Conservation (phyloP, 2,329 filamentous ascomycete species). For the Verticillium nubilum region DNA sequence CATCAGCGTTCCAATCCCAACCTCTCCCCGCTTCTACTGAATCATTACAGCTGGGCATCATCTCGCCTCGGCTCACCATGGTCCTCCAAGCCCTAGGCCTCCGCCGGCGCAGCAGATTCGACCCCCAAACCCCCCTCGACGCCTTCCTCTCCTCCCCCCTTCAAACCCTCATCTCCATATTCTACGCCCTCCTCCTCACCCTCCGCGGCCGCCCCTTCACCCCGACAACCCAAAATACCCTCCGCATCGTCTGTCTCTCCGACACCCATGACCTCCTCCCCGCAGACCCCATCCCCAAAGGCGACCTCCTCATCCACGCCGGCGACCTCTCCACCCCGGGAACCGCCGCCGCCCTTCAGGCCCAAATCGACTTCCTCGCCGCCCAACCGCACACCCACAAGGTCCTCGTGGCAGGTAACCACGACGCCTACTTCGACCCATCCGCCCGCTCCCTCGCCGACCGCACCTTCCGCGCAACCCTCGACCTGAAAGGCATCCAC, state of each 20-base stretch:
- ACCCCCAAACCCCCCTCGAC: constrained; percentile 50
- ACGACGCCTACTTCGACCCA: constrained; percentile 80
- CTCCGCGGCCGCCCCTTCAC: constrained; percentile 62
- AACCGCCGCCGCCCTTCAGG: constrained; percentile 67
- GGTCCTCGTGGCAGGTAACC: constrained; percentile 80
- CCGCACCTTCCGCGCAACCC: constrained; percentile 38
- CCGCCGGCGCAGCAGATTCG: constrained; percentile 41
- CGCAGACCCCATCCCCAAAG: constrained; percentile 54
- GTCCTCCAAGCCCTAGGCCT: constrained; percentile 41
- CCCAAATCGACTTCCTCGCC: constrained; percentile 78
- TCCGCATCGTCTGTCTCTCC: constrained; percentile 81
- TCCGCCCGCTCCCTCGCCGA: constrained; percentile 54
- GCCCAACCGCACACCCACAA: constrained; percentile 72
- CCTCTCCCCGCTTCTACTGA: too few relatives aligned
- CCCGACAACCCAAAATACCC: constrained; percentile 47
- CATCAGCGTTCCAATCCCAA: too few relatives aligned
- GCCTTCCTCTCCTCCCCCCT: constrained; percentile 65
- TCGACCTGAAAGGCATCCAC: constrained; percentile 63
- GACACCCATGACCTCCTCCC: constrained; percentile 73
- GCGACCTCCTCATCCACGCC: constrained; percentile 84
- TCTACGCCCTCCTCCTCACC: constrained; percentile 60
- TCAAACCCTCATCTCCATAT: constrained; percentile 51
- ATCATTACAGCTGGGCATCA: too few relatives aligned
- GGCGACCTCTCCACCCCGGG: constrained; percentile 79
- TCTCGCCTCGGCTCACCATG: constrained; percentile 24